Evolutionary conservation across 768 basidiomycete genomes (phyloP).

Genomic region (Hygrocybe coccinea): DNA sequence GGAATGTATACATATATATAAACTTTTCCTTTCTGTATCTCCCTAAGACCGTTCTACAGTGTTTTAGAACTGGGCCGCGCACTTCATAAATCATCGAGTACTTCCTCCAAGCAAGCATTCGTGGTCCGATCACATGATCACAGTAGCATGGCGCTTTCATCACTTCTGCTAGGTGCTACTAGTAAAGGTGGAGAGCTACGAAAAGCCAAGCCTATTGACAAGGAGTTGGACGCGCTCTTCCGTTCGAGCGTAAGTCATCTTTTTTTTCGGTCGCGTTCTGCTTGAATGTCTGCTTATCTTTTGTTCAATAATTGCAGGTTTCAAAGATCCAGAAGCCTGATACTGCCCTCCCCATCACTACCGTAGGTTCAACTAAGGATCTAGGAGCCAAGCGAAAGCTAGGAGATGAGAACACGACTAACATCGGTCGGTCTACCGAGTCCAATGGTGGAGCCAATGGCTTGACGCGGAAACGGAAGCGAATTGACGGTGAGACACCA

Average conservation of each 20-base stretch:
- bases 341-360: background rate
- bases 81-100: no score
- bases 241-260: slow-evolving; percentile 41
- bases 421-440: no score
- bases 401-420: background rate
- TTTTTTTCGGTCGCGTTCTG: background rate
- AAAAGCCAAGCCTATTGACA: slow-evolving; percentile 42
- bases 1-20: no score
- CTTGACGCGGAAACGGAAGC: background rate
- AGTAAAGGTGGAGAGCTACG: background rate
- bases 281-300: background rate
- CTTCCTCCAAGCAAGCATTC: no score
- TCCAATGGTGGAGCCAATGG: no score
- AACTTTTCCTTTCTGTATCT: no score
- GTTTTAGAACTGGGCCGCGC: no score
- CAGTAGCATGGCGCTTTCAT: no score
- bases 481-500: background rate
- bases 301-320: background rate
- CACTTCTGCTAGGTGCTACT: background rate
- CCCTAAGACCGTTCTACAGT: no score
- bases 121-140: no score
- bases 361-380: background rate
- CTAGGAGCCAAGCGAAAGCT: background rate
- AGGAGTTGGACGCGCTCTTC: slow-evolving; percentile 62
- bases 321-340: no score